These are phyloP conservation scores for Suillus occidentalis DNA, from an alignment of 768 basidiomycete species.

Conservation along the genomic window DNA sequence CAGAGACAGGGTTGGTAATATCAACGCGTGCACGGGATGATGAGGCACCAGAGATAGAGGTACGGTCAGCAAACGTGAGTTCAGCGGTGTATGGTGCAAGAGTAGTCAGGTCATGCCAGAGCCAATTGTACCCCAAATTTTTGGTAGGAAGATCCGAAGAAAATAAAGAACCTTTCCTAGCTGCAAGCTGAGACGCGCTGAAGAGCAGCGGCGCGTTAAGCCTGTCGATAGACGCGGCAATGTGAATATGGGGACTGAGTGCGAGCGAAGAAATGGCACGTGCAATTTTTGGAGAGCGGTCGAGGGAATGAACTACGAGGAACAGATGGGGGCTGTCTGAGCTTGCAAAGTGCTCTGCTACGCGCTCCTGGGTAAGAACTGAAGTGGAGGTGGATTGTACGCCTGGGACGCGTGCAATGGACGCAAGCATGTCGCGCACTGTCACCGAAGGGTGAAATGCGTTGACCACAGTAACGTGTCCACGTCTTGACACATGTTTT, in stretches of 20 bases:
- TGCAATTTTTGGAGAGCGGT: slow-evolving; percentile 66
- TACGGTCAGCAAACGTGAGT: slow-evolving; percentile 63
- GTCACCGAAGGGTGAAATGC: slow-evolving; percentile 70
- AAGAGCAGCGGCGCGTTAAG: slow-evolving; percentile 83
- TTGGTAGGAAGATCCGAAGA: slow-evolving; percentile 22
- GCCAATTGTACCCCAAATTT: slow-evolving; percentile 59
- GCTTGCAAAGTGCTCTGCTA: slow-evolving; percentile 60
- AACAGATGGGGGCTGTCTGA: slow-evolving; percentile 49
- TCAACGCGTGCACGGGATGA: slow-evolving; percentile 29
- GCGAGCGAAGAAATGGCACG: slow-evolving; percentile 73
- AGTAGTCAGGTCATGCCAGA: slow-evolving; percentile 92
- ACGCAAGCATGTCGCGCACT: slow-evolving; percentile 65
- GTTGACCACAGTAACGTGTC: slow-evolving; percentile 77
- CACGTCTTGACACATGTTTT: slow-evolving; percentile 51
- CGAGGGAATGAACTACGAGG: slow-evolving; percentile 88
- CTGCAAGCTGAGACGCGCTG: slow-evolving; percentile 62
- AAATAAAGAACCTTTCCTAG: slow-evolving; percentile 42
- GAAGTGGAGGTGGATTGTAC: slow-evolving; percentile 26
- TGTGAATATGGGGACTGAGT: slow-evolving; percentile 71
- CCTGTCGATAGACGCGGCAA: slow-evolving; percentile 87
- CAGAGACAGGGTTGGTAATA: slow-evolving; percentile 33
- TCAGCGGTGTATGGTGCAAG: slow-evolving; percentile 81
- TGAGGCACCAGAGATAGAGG: slow-evolving; percentile 54
- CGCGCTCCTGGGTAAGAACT: slow-evolving; percentile 50
- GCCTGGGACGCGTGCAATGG: slow-evolving; percentile 46